These are phyloP conservation scores for Euphrasia confusa DNA, from an alignment of 257 asterid genomes.

Conservation along the genomic window DNA sequence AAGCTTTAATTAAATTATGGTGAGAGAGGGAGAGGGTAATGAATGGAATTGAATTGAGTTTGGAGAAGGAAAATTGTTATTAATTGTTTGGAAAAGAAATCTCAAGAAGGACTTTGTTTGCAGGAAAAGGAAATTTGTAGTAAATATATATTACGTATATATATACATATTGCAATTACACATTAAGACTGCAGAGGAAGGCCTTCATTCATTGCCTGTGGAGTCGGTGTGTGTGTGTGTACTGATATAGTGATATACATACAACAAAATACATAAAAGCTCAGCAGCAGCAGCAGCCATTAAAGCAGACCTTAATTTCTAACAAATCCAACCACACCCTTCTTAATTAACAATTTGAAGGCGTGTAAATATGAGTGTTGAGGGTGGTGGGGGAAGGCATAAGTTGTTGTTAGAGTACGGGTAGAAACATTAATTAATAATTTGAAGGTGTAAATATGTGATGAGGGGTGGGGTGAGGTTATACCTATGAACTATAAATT, in stretches of 20 bases:
- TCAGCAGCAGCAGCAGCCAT: constrained; percentile 33
- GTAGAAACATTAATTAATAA: too few species aligned
- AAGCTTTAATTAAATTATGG: constrained; percentile 40
- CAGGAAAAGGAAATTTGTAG: constrained; percentile 53
- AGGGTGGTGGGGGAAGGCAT: too few species aligned
- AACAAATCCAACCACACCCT: constrained; percentile 60
- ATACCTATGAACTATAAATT: too few species aligned
- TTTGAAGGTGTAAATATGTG: too few species aligned
- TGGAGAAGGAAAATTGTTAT: constrained; percentile 38
- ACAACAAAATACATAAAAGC: constrained; percentile 23
- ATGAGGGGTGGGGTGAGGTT: too few species aligned
- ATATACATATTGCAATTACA: constrained; percentile 44
- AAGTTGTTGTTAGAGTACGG: too few species aligned
- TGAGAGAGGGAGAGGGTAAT: constrained; percentile 26
- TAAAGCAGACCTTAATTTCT: constrained; percentile 46
- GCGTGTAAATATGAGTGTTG: background rate
- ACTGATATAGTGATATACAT: constrained; percentile 5
- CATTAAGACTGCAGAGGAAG: constrained; percentile 40
- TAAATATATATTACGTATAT: constrained; percentile 23
- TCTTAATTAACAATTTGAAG: constrained; percentile 25
- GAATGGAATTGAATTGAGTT: constrained; percentile 32
- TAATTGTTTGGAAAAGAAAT: constrained; percentile 44
- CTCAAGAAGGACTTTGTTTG: constrained; percentile 29
- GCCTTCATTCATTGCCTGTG: constrained; percentile 54
- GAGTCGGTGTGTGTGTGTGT: constrained; percentile 37